Evolutionary conservation across 2,329 filamentous ascomycete genomes (phyloP).

Genomic region (Botrytis fragariae): DNA sequence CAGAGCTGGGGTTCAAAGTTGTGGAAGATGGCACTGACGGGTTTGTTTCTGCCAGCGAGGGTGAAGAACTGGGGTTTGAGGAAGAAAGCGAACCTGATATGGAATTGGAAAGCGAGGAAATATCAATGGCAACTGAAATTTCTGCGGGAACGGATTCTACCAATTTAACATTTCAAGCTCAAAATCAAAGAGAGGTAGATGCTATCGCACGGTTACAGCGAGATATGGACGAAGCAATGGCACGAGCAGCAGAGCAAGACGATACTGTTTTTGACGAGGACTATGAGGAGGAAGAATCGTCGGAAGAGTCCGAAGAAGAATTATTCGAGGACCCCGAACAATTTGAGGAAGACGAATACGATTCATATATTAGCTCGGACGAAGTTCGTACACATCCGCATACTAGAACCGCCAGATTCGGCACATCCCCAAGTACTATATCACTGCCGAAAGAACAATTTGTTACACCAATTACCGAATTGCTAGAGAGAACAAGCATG

Average conservation of each 20-base stretch:
- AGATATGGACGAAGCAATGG: constrained; percentile 37
- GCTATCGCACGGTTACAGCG: constrained; percentile 35
- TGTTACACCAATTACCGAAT: constrained; percentile 63
- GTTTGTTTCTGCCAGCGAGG: neutral
- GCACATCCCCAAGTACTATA: constrained; percentile 70
- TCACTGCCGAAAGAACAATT: constrained; percentile 70
- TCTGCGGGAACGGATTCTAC: constrained; percentile 25
- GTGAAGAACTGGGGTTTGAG: neutral
- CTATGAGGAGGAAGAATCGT: constrained; percentile 24
- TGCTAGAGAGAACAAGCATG: constrained; percentile 66
- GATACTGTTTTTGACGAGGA: constrained; percentile 29
- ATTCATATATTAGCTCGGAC: constrained; percentile 36
- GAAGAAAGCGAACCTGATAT: constrained; percentile 18
- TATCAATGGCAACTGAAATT: constrained; percentile 34
- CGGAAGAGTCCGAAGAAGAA: constrained; percentile 32
- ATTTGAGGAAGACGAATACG: constrained; percentile 30
- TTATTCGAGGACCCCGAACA: constrained; percentile 29
- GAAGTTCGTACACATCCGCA: constrained; percentile 67
- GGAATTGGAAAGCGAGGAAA: constrained; percentile 40
- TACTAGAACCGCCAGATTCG: constrained; percentile 71
- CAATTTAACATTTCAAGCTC: constrained; percentile 29
- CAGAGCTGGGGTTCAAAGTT: constrained; percentile 34
- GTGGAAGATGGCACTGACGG: constrained; percentile 34
- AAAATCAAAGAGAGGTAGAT: constrained; percentile 37
- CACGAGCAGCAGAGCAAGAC: constrained; percentile 32